Conservation (phyloP, 805 yeast species). For the Wickerhamomyces subpelliculosus region DNA sequence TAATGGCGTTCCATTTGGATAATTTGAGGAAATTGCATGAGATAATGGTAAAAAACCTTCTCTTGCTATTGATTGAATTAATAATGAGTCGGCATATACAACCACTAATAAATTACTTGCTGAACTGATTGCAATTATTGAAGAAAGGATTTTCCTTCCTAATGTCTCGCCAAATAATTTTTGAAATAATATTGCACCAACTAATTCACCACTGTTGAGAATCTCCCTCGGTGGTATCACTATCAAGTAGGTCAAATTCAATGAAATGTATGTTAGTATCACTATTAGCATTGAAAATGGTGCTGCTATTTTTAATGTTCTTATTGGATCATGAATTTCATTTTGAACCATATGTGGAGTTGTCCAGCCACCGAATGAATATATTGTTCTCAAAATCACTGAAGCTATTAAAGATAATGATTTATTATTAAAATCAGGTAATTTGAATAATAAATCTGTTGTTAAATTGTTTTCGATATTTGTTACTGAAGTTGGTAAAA, state of each 20-base stretch:
- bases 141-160: constrained; percentile 43
- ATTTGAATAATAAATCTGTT: constrained; percentile 23
- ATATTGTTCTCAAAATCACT: constrained; percentile 48
- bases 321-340: constrained; percentile 48
- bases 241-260: constrained; percentile 46
- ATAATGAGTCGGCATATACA: constrained; percentile 46
- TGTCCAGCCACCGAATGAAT: constrained; percentile 56
- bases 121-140: constrained; percentile 50
- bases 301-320: constrained; percentile 51
- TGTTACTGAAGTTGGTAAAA: constrained; percentile 38
- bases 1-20: constrained; percentile 50
- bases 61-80: constrained; percentile 52
- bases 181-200: constrained; percentile 48
- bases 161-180: constrained; percentile 43
- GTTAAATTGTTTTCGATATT: constrained; percentile 38
- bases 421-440: constrained; percentile 22
- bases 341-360: constrained; percentile 49
- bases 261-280: constrained; percentile 38
- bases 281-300: constrained; percentile 42
- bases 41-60: constrained; percentile 55
- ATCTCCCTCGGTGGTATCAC: constrained; percentile 46
- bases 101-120: constrained; percentile 55
- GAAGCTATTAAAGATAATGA: constrained; percentile 40
- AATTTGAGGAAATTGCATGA: constrained; percentile 42
- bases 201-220: constrained; percentile 42